phyloP scores from a whole-genome alignment of 768 basidiomycete genomes.

The Kwoniella pini region DNA sequence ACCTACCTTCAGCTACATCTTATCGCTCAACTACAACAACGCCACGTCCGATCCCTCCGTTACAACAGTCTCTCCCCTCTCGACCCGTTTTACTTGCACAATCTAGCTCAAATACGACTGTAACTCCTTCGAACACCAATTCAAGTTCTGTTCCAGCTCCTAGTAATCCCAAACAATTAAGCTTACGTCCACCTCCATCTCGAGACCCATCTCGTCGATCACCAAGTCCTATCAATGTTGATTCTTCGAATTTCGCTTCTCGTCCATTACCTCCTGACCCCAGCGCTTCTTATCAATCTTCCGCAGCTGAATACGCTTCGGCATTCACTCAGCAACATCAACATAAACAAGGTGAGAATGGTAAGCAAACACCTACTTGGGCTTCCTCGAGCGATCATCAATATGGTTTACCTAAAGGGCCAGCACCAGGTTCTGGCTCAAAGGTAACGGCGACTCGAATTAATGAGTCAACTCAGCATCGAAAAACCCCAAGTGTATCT shows the following conservation, averaged over 20 bases:
- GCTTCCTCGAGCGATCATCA: conserved; percentile 9
- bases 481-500: conserved; percentile 18
- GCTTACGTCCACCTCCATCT: conserved; percentile 41
- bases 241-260: conserved; percentile 35
- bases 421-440: conserved; percentile 16
- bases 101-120: conserved; percentile 28
- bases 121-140: conserved; percentile 17
- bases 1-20: conserved; percentile 30
- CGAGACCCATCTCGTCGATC: conserved; percentile 38
- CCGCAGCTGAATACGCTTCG: conserved; percentile 44
- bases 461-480: conserved; percentile 13
- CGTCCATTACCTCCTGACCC: conserved; percentile 44
- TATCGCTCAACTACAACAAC: conserved; percentile 23
- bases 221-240: conserved; percentile 40
- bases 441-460: conserved; percentile 12
- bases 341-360: background rate
- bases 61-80: conserved; percentile 1
- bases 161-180: conserved; percentile 25
- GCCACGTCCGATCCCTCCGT: conserved; percentile 8
- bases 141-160: conserved; percentile 32
- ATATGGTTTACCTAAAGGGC: conserved; percentile 23
- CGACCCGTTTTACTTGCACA: conserved; percentile 11
- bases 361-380: conserved; percentile 29
- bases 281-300: conserved; percentile 24
- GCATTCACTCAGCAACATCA: conserved; percentile 29